Conservation (phyloP, 495 filamentous ascomycete species). For the Neurospora sp. region DNA sequence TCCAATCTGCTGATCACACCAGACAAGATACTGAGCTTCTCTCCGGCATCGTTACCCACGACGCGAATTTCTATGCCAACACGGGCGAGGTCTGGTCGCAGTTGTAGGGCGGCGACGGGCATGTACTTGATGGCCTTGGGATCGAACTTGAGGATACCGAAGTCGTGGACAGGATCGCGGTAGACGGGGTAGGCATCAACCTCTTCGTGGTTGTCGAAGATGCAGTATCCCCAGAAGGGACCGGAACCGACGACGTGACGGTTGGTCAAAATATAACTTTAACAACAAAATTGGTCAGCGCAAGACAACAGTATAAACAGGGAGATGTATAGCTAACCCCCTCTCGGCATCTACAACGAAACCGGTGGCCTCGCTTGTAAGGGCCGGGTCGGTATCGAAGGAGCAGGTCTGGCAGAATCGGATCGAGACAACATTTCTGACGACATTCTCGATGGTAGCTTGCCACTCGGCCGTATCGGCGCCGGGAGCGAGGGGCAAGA, state of each 20-base stretch:
- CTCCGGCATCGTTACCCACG: conserved; percentile 96
- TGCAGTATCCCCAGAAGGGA: conserved; percentile 94
- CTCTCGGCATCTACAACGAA: conserved; percentile 95
- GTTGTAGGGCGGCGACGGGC: conserved; percentile 65
- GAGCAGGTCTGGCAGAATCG: conserved; percentile 98
- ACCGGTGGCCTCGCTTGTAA: conserved; percentile 90
- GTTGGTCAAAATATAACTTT: conserved; percentile 66
- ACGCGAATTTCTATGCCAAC: conserved; percentile 93
- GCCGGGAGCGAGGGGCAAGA: conserved; percentile 33
- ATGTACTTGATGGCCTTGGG: conserved; percentile 95
- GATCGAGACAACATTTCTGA: conserved; percentile 89
- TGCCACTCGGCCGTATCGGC: conserved; percentile 96
- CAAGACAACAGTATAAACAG: conserved; percentile 12
- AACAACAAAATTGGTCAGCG: conserved; percentile 21
- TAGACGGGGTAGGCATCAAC: conserved; percentile 97
- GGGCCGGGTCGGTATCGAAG: conserved; percentile 90
- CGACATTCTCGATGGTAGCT: conserved; percentile 84
- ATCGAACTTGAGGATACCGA: conserved; percentile 92
- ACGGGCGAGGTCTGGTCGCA: conserved; percentile 80
- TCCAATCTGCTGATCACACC: conserved; percentile 95
- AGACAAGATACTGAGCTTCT: conserved; percentile 96
- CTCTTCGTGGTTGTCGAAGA: conserved; percentile 98
- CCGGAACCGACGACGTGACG: conserved; percentile 94
- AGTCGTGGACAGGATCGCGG: conserved; percentile 96
- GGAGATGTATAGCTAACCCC: conserved; percentile 45